Base-by-base conservation (phyloP, 306 rosid species). In the Cyamopsis tetragonoloba region DNA sequence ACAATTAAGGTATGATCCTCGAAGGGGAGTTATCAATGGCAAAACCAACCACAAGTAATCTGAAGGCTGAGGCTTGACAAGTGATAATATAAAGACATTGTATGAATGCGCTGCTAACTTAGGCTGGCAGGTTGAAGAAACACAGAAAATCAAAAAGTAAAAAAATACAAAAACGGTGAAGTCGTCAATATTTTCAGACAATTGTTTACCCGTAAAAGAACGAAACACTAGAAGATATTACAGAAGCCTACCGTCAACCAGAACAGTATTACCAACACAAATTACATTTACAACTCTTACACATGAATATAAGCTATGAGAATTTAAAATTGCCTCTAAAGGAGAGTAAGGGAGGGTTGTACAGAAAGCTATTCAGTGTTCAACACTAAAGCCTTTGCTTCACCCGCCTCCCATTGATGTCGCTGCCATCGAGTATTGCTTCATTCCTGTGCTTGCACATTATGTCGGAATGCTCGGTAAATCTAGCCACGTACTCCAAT, bases 361-460 rank as follows among this genome's bases (percentile, higher is more conserved):
- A 70, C 48, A 63, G 63, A 74, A 49, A 70, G 69, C 64, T 12
- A 49, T 53, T 31, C 47, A 66, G 32, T 39, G 74, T 35, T 54
- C 65, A n/a, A 37, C 53, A 27, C 82, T 89, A 87, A 62, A 85
- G 80, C 82, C 96, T 87, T 83, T 77, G 98, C 76, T 88, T 89
- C 82, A 92, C 98, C 76, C 98, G 86, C 72, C 98, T 82, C 54
- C 98, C 98, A 79, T 87, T 82, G 28, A 86, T 27, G 66, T 92
- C 95, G 32, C 96, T 84, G 39, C 98, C 98, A 60, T 92, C 98
- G 3, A 82, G 87, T 12, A 85, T 56, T 26, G 70, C 83, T 66
- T 83, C 96, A 79, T 80, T 85, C 51, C 89, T 87, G 4, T 79
- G 84, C 80, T 86, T 84, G 80, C 83, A 75, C 66, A 77, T 63